Conservation (phyloP, 768 basidiomycete species). For the Termitomyces sp. region DNA sequence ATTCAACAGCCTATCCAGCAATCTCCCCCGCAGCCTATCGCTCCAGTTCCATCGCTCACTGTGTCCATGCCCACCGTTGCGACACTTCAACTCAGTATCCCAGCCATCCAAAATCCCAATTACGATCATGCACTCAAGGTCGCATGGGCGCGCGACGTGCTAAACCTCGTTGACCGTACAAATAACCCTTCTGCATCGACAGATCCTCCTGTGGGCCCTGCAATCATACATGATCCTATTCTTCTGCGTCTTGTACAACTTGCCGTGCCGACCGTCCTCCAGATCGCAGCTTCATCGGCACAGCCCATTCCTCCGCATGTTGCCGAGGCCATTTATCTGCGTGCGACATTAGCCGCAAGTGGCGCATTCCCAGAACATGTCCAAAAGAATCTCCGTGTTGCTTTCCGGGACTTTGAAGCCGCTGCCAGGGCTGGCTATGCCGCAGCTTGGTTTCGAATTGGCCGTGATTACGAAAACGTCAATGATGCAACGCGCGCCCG, state of each 20-base stretch:
- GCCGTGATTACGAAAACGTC: constrained; percentile 87
- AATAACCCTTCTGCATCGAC: constrained; percentile 27
- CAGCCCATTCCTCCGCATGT: constrained; percentile 34
- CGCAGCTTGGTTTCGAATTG: constrained; percentile 89
- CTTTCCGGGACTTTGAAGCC: constrained; percentile 87
- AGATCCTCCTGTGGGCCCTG: constrained; percentile 46
- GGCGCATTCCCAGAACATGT: constrained; percentile 67
- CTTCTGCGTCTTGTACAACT: constrained; percentile 55
- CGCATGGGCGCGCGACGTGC: constrained; percentile 78
- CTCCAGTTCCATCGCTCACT: constrained; percentile 51
- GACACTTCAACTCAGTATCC: constrained; percentile 46
- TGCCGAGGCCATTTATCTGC: constrained; percentile 72
- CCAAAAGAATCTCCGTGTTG: constrained; percentile 62
- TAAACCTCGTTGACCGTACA: constrained; percentile 66
- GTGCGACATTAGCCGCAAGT: constrained; percentile 66
- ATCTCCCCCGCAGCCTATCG: constrained; percentile 24
- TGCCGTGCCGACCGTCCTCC: constrained; percentile 62
- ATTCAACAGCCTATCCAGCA: constrained; percentile 40
- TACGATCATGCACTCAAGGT: constrained; percentile 60
- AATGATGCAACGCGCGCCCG: constrained; percentile 67
- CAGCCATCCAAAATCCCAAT: constrained; percentile 45
- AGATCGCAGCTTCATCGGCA: constrained; percentile 35
- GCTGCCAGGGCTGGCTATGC: constrained; percentile 74
- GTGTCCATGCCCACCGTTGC: constrained; percentile 64
- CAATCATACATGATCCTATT: constrained; percentile 50